A percentile compares a stretch with the other conserved stretches of the same genome.
These are phyloP conservation scores for Ganoderma resinaceum DNA, from an alignment of 1,284 basidiomycete species.

Conservation along the genomic window DNA sequence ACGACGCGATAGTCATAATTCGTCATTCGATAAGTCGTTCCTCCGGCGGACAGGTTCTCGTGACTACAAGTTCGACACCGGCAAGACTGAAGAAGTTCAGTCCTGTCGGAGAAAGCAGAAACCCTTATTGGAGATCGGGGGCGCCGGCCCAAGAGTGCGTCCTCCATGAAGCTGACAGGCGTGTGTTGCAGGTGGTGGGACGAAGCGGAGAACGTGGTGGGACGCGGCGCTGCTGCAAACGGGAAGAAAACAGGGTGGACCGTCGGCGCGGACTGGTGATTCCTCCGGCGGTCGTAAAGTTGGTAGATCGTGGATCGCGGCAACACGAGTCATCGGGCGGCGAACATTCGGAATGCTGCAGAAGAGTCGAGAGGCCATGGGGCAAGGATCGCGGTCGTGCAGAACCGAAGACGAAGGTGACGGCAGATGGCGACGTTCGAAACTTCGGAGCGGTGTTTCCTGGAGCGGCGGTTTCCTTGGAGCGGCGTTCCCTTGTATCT, in stretches of 20 bases:
- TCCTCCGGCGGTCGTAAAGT: constrained; percentile 27
- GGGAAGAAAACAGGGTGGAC: constrained; percentile 32
- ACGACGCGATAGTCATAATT: background rate
- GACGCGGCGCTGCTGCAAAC: background rate
- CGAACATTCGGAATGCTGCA: background rate
- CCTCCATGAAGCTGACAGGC: constrained; percentile 35
- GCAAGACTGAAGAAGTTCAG: constrained; percentile 16
- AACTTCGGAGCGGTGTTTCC: background rate
- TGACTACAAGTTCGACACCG: constrained; percentile 2
- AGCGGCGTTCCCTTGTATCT: constrained; percentile 12
- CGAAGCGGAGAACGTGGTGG: constrained; percentile 36
- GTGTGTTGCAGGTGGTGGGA: constrained; percentile 40
- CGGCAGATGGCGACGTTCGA: background rate
- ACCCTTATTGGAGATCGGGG: background rate
- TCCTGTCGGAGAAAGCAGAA: background rate
- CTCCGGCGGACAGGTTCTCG: background rate
- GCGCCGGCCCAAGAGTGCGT: constrained; percentile 30
- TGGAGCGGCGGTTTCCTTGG: background rate
- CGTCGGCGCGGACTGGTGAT: constrained; percentile 39
- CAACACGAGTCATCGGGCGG: background rate
- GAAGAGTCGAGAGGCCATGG: background rate
- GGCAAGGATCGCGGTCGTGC: background rate
- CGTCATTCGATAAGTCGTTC: background rate
- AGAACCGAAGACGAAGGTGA: background rate
- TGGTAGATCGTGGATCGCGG: constrained; percentile 1